phyloP scores from a whole-genome alignment of 2,329 filamentous ascomycete genomes.

The Pseudogymnoascus sp. region DNA sequence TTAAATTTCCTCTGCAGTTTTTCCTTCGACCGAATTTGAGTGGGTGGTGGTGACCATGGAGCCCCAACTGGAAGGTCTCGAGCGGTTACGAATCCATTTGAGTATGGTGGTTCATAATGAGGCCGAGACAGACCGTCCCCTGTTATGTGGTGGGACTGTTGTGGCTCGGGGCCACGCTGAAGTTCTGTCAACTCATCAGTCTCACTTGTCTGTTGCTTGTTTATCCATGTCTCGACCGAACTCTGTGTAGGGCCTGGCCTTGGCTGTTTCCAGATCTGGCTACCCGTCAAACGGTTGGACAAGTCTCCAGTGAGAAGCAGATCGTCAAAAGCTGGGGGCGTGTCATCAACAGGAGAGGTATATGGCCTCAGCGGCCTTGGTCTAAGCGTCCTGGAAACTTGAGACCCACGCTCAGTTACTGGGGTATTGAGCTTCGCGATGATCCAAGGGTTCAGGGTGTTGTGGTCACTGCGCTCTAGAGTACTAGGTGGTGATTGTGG shows the following conservation, averaged over 20 bases:
- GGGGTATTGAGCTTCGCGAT: slow-evolving; percentile 33
- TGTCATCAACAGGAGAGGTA: not conserved
- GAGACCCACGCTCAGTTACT: slow-evolving; percentile 4
- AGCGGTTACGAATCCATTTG: slow-evolving; percentile 6
- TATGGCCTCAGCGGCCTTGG: not conserved
- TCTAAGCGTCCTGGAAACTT: not conserved
- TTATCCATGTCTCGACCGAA: not conserved
- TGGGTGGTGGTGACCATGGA: slow-evolving; percentile 14
- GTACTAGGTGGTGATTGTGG: not conserved
- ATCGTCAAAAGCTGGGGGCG: not conserved
- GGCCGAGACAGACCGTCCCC: not conserved
- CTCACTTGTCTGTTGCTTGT: not conserved
- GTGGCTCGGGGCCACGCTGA: not conserved
- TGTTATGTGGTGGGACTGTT: not conserved
- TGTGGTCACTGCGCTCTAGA: not conserved
- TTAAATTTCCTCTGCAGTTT: slow-evolving; percentile 12
- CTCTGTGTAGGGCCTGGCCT: not conserved
- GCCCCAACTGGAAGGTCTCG: not conserved
- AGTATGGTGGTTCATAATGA: not conserved
- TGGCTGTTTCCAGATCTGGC: not conserved
- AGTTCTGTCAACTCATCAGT: not conserved
- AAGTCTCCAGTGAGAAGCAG: not conserved
- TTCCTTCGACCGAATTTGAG: not conserved
- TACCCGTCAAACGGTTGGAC: not conserved
- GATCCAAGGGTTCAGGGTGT: slow-evolving; percentile 32